Evolutionary conservation across 2,329 filamentous ascomycete genomes (phyloP), one percentile per base, ranked within the genome.

Genomic region (Neofusicoccum umdonicola): DNA sequence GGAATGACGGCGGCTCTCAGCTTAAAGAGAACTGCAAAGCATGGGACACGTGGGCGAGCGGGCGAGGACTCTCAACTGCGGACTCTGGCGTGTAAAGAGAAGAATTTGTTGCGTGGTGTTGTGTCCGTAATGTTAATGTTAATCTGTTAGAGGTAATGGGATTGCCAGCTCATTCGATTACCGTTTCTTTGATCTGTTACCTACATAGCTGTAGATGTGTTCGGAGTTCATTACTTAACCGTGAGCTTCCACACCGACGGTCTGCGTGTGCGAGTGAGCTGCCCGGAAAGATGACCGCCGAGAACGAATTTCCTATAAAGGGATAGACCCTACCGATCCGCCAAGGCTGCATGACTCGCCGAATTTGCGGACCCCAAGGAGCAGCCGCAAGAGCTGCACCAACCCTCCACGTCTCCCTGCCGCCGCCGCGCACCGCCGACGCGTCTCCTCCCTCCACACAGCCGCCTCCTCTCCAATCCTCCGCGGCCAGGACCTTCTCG

Each of bases 371-470:
- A 47, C 41, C 56, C 56, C 42, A 42, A 27, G 27, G 27, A 31
- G 27, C 27, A 31, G 27, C 27, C 27, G 27, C 27, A 31, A 31
- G 27, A 31, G 27, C 27, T 31, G 27, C 27, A 31, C 19, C 41
- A 47, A 47, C 48, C 37, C 48, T 58, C 61, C 35, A 65, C 45
- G 12, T 64, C 65, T 39, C 65, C 66, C 72, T 42, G 27, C 37
- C 34, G 22, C 68, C 8, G 67, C 68, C 52, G 51, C 72, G 70
- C 22, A 22, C 22, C 22, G 22, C 68, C 8, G 67, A 69, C 52
- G 51, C 72, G 70, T 34, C 57, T 67, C 17, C 50, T 66, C 35
- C 73, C 70, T 65, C 64, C 72, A 8, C 70, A 71, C 62, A 69
- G 69, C 8, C 69, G 27, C 31, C 7, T n/a, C 15, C 31, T 22